Evolutionary conservation across 306 rosid species (phyloP).

Genomic region (Sechiopsis laciniata): DNA sequence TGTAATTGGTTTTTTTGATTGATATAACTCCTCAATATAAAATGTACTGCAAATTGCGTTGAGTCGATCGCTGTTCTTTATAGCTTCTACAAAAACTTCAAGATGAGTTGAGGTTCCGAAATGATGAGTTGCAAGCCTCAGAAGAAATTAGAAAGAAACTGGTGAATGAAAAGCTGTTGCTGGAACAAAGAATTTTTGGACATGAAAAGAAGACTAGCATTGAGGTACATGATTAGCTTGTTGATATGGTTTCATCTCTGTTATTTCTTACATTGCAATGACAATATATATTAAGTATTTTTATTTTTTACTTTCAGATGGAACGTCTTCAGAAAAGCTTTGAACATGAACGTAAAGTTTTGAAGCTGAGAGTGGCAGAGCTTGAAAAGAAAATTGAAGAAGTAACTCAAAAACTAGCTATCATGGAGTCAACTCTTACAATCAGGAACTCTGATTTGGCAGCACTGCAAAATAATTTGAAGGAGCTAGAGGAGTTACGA

Average conservation of each 20-base stretch:
- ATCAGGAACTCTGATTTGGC: conserved; percentile 59
- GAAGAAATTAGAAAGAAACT: conserved; percentile 59
- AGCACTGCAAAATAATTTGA: conserved; percentile 48
- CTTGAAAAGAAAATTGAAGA: conserved; percentile 61
- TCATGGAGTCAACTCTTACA: conserved; percentile 50
- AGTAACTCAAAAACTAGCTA: conserved; percentile 47
- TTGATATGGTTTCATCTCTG: conserved; percentile 21
- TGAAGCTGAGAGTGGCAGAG: conserved; percentile 44
- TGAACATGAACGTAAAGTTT: conserved; percentile 55
- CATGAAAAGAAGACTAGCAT: conserved; percentile 55
- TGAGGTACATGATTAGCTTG: conserved; percentile 44
- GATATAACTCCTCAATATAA: background rate
- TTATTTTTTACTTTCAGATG: conserved; percentile 48
- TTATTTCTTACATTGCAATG: conserved; percentile 20
- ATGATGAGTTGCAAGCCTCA: conserved; percentile 50
- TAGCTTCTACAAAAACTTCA: conserved; percentile 56
- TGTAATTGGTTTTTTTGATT: conserved; percentile 7
- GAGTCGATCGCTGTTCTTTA: conserved; percentile 20
- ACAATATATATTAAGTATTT: conserved; percentile 17
- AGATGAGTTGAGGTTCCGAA: conserved; percentile 57
- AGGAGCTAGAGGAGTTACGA: conserved; percentile 84
- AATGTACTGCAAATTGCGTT: background rate
- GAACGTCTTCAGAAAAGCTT: conserved; percentile 38
- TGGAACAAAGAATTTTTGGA: conserved; percentile 49
- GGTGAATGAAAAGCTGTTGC: conserved; percentile 44